A percentile compares a stretch with the other conserved stretches of the same genome.
Conservation (phyloP, 352 stramenopile genomes). For the Pythium apleroticum region DNA sequence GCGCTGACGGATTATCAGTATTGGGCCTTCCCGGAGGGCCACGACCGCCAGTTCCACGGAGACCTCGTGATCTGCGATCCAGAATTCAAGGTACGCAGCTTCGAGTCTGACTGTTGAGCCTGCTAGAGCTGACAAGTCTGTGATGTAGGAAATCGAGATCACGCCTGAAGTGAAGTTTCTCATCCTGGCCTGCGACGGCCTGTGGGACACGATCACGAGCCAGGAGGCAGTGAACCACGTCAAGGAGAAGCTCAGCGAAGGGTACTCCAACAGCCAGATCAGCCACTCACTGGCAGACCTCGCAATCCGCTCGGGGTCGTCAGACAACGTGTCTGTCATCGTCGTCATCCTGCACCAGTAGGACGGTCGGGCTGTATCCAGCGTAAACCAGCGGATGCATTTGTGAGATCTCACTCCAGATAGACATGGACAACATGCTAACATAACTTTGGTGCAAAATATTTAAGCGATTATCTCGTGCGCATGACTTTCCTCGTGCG, state of each 20-base stretch:
- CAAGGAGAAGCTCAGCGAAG: slow-evolving; percentile 61
- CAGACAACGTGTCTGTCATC: slow-evolving; percentile 89
- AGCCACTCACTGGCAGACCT: slow-evolving; percentile 83
- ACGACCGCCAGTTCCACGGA: slow-evolving; percentile 75
- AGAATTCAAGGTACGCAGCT: slow-evolving; percentile 75
- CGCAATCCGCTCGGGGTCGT: slow-evolving; percentile 85
- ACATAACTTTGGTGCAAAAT: slow-evolving; percentile 21
- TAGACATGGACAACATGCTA: slow-evolving; percentile 3
- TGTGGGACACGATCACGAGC: slow-evolving; percentile 93
- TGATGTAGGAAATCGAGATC: slow-evolving; percentile 82
- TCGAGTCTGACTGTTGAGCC: too few relatives aligned
- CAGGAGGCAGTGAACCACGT: slow-evolving; percentile 90
- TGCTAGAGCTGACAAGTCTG: not conserved
- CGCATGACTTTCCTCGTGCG: not conserved
- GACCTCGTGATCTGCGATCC: slow-evolving; percentile 86
- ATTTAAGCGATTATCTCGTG: slow-evolving; percentile 16
- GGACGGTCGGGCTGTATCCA: not conserved
- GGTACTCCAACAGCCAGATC: slow-evolving; percentile 70
- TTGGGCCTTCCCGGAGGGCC: slow-evolving; percentile 82
- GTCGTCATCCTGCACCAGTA: slow-evolving; percentile 70
- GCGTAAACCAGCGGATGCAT: not conserved
- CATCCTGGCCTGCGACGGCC: slow-evolving; percentile 89
- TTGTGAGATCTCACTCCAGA: not conserved
- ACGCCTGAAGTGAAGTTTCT: slow-evolving; percentile 90
- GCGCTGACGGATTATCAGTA: slow-evolving; percentile 75